phyloP scores from a whole-genome alignment of 176 grass and related monocot species.

The Aegilops speltoides region DNA sequence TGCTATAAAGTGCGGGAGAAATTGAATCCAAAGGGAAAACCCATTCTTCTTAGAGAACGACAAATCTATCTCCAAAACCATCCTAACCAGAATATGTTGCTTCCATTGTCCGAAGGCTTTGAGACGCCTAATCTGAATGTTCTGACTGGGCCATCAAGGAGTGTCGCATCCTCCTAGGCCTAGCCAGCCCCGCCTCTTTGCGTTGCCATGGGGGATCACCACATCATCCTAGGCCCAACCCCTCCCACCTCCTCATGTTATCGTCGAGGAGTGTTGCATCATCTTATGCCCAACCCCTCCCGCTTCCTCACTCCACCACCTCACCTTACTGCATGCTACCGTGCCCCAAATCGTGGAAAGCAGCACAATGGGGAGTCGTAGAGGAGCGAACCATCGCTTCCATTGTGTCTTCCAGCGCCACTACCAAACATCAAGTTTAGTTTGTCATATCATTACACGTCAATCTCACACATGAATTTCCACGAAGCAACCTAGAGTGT shows the following conservation, averaged over 20 bases:
- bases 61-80: neutral
- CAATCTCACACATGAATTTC: too few relatives aligned
- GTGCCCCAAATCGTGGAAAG: neutral
- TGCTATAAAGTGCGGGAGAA: too few relatives aligned
- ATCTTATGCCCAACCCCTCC: neutral
- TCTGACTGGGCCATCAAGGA: neutral
- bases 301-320: too few relatives aligned
- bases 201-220: neutral
- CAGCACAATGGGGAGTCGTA: neutral
- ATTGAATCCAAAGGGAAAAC: too few relatives aligned
- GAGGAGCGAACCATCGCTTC: neutral
- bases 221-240: neutral
- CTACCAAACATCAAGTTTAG: neutral
- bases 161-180: neutral
- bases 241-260: neutral
- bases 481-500: too few relatives aligned
- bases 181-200: neutral
- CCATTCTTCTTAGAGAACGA: neutral
- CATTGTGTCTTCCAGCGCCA: neutral
- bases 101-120: too few relatives aligned
- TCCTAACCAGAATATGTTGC: neutral
- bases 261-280: neutral
- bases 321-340: neutral
- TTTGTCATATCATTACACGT: neutral
- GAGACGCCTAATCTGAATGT: too few relatives aligned